Base-by-base conservation (phyloP, 2,329 filamentous ascomycete genomes). In the Colletotrichum sp. region DNA sequence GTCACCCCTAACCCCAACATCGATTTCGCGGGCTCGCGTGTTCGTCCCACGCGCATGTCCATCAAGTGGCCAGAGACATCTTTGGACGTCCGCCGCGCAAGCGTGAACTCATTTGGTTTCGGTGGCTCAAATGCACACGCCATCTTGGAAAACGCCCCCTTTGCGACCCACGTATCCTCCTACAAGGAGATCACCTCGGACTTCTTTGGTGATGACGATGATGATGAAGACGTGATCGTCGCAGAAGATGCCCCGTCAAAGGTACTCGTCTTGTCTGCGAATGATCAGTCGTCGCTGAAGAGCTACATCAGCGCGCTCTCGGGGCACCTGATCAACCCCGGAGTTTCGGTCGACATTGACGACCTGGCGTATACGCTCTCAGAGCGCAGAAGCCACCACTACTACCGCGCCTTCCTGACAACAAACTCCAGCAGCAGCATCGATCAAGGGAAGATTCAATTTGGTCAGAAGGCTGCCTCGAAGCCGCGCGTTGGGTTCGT, bases 101-200 rank as follows among this genome's bases (percentile, higher is more conserved):
- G 79, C 64, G 78, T 86, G n/a, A 84, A 84, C 71, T 81, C 78
- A 1, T 86, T 85, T 39, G 84, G 85, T 2, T 82, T 76, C 72
- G 84, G 85, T 4, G 84, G 85, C 4, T 78, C 82, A 2, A 85
- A 86, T 32, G 81, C 79, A 2, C 83, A 86, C 67, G 79, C 65
- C 32, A 74, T 82, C 7, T 16, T 81, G 13, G 79, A 59, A 59
- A 59, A 59, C 2, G 55, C 55, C 7, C 55, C 55, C 7, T 59
- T 59, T 1, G 55, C 55, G 0, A 59, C 55, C 55, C 55, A 59
- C 13, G 55, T 59, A 28, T 59, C 55, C 0, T 59, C 24, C 10
- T 59, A 59, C 55, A 59, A 28, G 24, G 21, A 59, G 55, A 59
- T 59, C 4, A 59, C 55, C 13, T 59, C 55, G 9, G 55, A 59